Conservation (phyloP, 1,284 basidiomycete genomes). For the Pseudozyma sp. region DNA sequence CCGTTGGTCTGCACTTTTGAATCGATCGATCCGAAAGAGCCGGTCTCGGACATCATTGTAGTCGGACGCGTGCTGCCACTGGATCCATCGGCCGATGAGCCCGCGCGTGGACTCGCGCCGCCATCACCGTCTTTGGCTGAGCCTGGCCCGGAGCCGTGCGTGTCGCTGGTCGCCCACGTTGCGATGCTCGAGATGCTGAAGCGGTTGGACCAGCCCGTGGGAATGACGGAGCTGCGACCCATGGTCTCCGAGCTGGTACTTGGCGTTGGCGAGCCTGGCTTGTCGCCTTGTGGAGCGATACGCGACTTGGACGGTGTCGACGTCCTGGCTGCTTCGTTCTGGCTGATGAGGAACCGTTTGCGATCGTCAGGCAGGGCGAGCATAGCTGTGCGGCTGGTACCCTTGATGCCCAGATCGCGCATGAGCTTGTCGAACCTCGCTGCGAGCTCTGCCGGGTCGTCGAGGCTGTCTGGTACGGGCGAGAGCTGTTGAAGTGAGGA, state of each 20-base stretch:
- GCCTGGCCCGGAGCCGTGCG: conserved; percentile 19
- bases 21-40: conserved; percentile 29
- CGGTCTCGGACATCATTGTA: conserved; percentile 35
- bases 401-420: conserved; percentile 75
- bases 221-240: conserved; percentile 43
- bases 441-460: conserved; percentile 36
- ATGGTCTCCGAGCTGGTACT: conserved; percentile 70
- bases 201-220: conserved; percentile 75
- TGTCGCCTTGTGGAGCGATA: conserved; percentile 10
- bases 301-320: conserved; percentile 39
- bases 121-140: conserved; percentile 30
- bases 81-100: conserved; percentile 28
- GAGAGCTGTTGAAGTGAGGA: conserved; percentile 25
- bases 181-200: conserved; percentile 80
- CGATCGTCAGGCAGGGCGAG: conserved; percentile 76
- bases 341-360: conserved; percentile 76
- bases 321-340: conserved; percentile 52
- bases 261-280: conserved; percentile 77
- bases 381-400: conserved; percentile 77
- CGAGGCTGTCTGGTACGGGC: conserved; percentile 19
- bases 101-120: conserved; percentile 19
- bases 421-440: conserved; percentile 52
- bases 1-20: conserved; percentile 14
- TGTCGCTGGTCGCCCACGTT: conserved; percentile 64
- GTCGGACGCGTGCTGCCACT: conserved; percentile 40